A percentile compares a stretch with the other conserved stretches of the same genome.
phyloP scores from a whole-genome alignment of 352 stramenopile genomes.

The Globisporangium sylvaticum region DNA sequence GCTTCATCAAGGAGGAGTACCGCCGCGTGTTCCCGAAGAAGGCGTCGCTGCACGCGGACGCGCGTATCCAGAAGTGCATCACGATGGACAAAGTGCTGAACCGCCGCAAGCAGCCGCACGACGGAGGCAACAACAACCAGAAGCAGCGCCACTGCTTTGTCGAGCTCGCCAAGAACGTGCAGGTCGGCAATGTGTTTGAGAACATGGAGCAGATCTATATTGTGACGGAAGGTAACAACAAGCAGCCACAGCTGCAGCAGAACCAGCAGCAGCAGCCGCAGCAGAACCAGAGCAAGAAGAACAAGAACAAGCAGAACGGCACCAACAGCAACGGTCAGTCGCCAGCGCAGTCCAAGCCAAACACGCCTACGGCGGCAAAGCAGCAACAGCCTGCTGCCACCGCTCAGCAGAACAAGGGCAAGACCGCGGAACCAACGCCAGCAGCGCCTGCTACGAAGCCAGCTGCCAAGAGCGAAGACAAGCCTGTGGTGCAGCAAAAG shows the following conservation, averaged over 20 bases:
- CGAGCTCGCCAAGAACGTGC: slow-evolving; percentile 75
- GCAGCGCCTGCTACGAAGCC: not conserved
- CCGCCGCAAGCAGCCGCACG: slow-evolving; percentile 29
- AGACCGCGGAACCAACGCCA: not conserved
- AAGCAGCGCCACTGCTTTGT: slow-evolving; percentile 47
- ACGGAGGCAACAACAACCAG: slow-evolving; percentile 14
- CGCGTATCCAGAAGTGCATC: slow-evolving; percentile 76
- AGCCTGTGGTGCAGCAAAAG: not conserved
- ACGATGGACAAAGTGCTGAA: slow-evolving; percentile 47
- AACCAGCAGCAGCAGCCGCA: slow-evolving; percentile 5
- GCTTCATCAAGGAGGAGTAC: slow-evolving; percentile 60
- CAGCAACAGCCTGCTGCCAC: slow-evolving; percentile 3
- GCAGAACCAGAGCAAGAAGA: not conserved
- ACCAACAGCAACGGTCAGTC: slow-evolving; percentile 4
- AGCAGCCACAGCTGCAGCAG: not conserved
- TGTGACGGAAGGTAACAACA: slow-evolving; percentile 27
- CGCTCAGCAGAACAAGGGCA: slow-evolving; percentile 2
- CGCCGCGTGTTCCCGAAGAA: slow-evolving; percentile 54
- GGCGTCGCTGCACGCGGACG: slow-evolving; percentile 34
- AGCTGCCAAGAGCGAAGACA: not conserved
- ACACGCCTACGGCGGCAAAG: slow-evolving; percentile 16
- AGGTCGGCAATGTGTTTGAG: slow-evolving; percentile 68
- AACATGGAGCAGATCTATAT: slow-evolving; percentile 84
- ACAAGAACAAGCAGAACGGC: slow-evolving; percentile 5
- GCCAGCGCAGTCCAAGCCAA: slow-evolving; percentile 8